These are phyloP conservation scores for Endothia cerciana DNA, from an alignment of 2,329 filamentous ascomycete species.

Conservation along the genomic window DNA sequence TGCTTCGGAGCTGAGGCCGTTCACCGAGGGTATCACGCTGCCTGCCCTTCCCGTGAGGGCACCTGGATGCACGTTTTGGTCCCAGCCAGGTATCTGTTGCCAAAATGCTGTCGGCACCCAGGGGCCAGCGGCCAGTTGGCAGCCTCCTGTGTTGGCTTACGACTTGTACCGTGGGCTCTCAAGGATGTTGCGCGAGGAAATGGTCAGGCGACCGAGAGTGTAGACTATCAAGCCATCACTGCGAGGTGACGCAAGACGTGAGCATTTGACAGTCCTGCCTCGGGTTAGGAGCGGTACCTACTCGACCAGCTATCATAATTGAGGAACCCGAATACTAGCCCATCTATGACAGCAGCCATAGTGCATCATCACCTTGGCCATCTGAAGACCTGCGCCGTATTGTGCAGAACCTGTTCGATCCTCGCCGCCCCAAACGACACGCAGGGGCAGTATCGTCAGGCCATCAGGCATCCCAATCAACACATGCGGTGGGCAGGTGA, in stretches of 20 bases:
- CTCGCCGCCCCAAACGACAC: not conserved
- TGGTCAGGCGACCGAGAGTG: not conserved
- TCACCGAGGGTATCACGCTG: no score
- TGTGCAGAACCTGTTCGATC: not conserved
- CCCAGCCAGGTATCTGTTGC: no score
- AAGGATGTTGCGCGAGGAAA: not conserved
- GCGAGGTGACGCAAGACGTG: not conserved
- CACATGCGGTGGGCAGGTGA: not conserved
- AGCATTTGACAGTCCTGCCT: not conserved
- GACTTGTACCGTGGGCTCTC: not conserved
- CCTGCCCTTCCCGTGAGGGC: no score
- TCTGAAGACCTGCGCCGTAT: not conserved
- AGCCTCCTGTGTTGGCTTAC: not conserved
- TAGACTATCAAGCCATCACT: not conserved
- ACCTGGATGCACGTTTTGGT: no score
- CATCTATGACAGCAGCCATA: not conserved
- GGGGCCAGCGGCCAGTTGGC: not conserved
- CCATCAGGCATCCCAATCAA: not conserved
- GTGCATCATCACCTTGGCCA: not conserved
- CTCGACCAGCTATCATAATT: not conserved
- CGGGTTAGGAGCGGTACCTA: not conserved
- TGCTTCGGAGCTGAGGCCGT: no score
- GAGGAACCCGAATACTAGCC: not conserved
- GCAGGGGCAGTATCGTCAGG: not conserved
- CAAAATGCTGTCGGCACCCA: not conserved